A percentile compares a stretch with the other conserved stretches of the same genome.
Evolutionary conservation across 2,329 filamentous ascomycete genomes (phyloP).

Genomic region (Hypocrella siamensis): DNA sequence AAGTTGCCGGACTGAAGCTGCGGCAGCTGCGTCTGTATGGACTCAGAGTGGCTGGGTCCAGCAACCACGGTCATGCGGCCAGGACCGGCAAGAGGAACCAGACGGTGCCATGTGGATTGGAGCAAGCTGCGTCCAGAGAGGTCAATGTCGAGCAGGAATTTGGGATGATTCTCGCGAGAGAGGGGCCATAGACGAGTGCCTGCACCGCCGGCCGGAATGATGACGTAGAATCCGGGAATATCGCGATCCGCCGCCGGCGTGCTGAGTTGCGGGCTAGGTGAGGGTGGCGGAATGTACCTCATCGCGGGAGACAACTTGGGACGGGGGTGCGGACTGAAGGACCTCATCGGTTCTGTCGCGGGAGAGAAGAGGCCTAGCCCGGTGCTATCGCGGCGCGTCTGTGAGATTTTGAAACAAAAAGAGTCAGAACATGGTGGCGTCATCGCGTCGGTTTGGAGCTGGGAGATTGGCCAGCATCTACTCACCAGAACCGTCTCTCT

Average conservation of each 20-base stretch:
- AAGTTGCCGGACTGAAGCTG: slow-evolving; percentile 9
- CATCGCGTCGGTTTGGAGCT: no score
- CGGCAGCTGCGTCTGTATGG: slow-evolving; percentile 10
- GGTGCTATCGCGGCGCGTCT: slow-evolving; percentile 3
- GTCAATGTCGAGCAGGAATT: slow-evolving; percentile 12
- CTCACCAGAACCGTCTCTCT: slow-evolving; percentile 8
- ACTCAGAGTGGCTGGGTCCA: slow-evolving; percentile 10
- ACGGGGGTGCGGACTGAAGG: slow-evolving; percentile 5
- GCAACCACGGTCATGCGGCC: slow-evolving; percentile 12
- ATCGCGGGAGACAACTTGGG: slow-evolving; percentile 5
- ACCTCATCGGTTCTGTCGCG: slow-evolving; percentile 3
- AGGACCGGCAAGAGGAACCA: slow-evolving; percentile 11
- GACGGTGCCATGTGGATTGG: slow-evolving; percentile 11
- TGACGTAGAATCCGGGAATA: slow-evolving; percentile 12
- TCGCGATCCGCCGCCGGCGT: slow-evolving; percentile 7
- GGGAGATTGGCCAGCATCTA: not conserved
- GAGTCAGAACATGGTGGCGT: not conserved
- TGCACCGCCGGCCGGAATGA: slow-evolving; percentile 12
- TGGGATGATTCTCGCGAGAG: slow-evolving; percentile 12
- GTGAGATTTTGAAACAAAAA: not conserved
- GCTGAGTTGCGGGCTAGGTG: slow-evolving; percentile 4
- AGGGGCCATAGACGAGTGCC: slow-evolving; percentile 12
- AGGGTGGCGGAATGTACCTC: slow-evolving; percentile 5
- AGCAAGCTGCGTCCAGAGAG: slow-evolving; percentile 11
- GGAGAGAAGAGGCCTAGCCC: slow-evolving; percentile 3